Percentiles rank a stretch among this genome's conserved stretches.
These are phyloP conservation scores for Thalassiosira hispida DNA, from an alignment of 352 stramenopile species.

Conservation along the genomic window DNA sequence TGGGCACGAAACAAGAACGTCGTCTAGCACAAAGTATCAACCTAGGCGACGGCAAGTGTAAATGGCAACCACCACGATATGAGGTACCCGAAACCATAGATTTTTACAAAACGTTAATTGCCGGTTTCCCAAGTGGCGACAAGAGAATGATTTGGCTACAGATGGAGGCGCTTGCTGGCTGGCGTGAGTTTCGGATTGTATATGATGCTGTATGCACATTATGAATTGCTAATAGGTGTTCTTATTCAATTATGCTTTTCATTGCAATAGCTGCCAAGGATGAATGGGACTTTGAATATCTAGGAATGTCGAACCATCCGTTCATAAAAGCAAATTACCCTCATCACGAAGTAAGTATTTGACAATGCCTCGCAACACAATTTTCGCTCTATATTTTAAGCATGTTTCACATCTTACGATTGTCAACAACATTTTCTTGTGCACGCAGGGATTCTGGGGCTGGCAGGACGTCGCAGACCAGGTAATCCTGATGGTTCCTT, in stretches of 20 bases:
- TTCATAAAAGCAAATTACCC: constrained; percentile 66
- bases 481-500: constrained; percentile 31
- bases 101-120: constrained; percentile 54
- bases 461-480: constrained; percentile 40
- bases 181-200: constrained; percentile 22
- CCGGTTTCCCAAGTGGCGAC: constrained; percentile 46
- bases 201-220: neutral
- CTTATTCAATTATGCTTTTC: neutral
- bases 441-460: constrained; percentile 49
- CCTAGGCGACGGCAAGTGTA: constrained; percentile 14
- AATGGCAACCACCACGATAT: constrained; percentile 28
- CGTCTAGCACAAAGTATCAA: constrained; percentile 5
- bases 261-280: constrained; percentile 33
- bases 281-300: constrained; percentile 59
- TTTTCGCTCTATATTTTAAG: too few relatives aligned
- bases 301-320: constrained; percentile 53
- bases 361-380: too few relatives aligned
- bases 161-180: constrained; percentile 55
- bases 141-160: constrained; percentile 47
- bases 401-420: too few relatives aligned
- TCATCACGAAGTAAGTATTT: too few relatives aligned
- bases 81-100: constrained; percentile 37
- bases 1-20: neutral
- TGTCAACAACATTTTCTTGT: too few relatives aligned
- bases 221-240: neutral